Evolutionary conservation across 257 asterid genomes (phyloP).

Genomic region (Ballota nigra): DNA sequence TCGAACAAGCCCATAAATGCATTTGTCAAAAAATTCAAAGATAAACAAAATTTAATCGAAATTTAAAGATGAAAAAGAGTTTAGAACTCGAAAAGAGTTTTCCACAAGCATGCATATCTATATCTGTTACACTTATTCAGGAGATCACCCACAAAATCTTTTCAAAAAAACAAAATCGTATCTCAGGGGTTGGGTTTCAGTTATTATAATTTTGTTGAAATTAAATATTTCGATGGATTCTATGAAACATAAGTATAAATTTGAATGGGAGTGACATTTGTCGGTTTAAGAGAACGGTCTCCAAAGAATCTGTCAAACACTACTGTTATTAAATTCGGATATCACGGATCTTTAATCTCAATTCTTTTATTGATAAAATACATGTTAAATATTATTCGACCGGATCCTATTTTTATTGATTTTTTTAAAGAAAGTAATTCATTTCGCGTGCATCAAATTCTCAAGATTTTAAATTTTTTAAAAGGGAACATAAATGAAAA

Average conservation of each 20-base stretch:
- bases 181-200: background rate
- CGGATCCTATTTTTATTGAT: too few species aligned
- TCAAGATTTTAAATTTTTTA: too few species aligned
- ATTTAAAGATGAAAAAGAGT: background rate
- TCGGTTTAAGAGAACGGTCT: conserved; percentile 20
- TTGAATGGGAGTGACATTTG: conserved; percentile 15
- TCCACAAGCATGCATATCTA: conserved; percentile 11
- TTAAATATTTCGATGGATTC: conserved; percentile 21
- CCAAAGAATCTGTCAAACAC: conserved; percentile 45
- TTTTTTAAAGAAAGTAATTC: too few species aligned
- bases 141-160: background rate
- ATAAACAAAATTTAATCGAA: background rate
- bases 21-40: conserved; percentile 18
- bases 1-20: conserved; percentile 60
- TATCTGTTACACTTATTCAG: background rate
- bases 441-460: too few species aligned
- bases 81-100: background rate
- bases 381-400: too few species aligned
- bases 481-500: too few species aligned
- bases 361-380: background rate
- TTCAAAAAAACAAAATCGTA: background rate
- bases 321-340: conserved; percentile 31
- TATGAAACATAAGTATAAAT: background rate
- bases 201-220: background rate
- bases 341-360: conserved; percentile 41